These are phyloP conservation scores for Saposhnikovia divaricata DNA, from an alignment of 129 eudicot species.

Conservation along the genomic window DNA sequence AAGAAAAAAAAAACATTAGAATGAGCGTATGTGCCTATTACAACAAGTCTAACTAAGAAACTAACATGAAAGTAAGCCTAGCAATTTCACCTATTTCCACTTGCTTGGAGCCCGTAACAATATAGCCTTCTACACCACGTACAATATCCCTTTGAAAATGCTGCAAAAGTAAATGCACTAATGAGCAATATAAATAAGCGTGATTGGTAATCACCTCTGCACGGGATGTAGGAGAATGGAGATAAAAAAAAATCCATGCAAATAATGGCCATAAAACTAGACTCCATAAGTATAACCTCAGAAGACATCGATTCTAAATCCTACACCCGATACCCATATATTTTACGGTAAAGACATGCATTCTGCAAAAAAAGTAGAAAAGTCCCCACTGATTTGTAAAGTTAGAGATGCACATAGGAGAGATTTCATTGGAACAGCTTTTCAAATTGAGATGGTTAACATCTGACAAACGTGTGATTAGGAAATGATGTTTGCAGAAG, in stretches of 20 bases:
- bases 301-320: not conserved
- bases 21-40: conserved; percentile 6
- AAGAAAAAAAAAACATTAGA: not conserved
- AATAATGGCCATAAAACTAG: not conserved
- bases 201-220: not conserved
- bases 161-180: conserved; percentile 27
- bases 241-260: not conserved
- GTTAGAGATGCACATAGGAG: not conserved
- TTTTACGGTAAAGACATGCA: not conserved
- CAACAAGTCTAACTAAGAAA: not conserved
- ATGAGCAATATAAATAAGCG: not conserved
- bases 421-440: not conserved
- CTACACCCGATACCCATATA: not conserved
- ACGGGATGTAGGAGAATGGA: not conserved
- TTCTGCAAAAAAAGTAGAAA: not conserved
- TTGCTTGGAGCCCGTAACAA: conserved; percentile 91
- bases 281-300: not conserved
- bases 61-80: conserved; percentile 5
- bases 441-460: not conserved
- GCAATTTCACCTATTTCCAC: conserved; percentile 69
- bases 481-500: not conserved
- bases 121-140: conserved; percentile 96
- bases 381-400: not conserved
- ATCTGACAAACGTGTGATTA: not conserved
- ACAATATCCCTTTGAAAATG: conserved; percentile 95